These are phyloP conservation scores for Cryptosporidium felis DNA, from an alignment of 169 alveolate genomes.

Conservation along the genomic window DNA sequence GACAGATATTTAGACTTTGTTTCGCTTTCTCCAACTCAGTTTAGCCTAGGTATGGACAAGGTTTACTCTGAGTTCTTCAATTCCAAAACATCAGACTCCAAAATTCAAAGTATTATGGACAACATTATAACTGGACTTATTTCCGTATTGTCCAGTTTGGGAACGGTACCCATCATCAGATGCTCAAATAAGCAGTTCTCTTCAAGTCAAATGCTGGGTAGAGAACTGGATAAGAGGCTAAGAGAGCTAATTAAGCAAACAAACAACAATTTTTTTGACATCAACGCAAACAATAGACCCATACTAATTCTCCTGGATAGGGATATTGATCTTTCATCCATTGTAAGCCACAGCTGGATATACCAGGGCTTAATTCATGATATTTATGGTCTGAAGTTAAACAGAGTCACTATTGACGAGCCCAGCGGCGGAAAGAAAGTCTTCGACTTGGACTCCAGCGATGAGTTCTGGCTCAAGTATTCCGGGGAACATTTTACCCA, in stretches of 20 bases:
- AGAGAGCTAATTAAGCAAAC: conserved; percentile 75
- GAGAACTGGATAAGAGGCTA: conserved; percentile 78
- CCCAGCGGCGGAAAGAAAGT: conserved; percentile 26
- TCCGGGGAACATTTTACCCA: conserved; percentile 75
- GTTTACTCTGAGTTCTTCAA: conserved; percentile 78
- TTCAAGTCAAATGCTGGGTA: conserved; percentile 82
- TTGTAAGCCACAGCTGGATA: conserved; percentile 90
- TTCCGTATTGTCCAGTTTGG: conserved; percentile 82
- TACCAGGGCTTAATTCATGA: conserved; percentile 87
- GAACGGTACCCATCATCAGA: conserved; percentile 81
- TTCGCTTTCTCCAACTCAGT: conserved; percentile 80
- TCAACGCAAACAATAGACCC: conserved; percentile 81
- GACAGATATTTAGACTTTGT: conserved; percentile 86
- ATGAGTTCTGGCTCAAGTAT: conserved; percentile 74
- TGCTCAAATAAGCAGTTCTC: conserved; percentile 78
- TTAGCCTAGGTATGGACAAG: conserved; percentile 82
- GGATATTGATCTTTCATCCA: conserved; percentile 82
- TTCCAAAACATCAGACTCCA: conserved; percentile 65
- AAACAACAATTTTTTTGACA: conserved; percentile 71
- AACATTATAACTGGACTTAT: conserved; percentile 80
- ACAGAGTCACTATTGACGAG: conserved; percentile 76
- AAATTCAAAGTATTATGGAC: conserved; percentile 71
- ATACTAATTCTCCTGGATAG: conserved; percentile 81
- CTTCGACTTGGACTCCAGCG: conserved; percentile 71
- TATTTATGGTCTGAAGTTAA: conserved; percentile 78